phyloP scores from a whole-genome alignment of 2,329 filamentous ascomycete species.

The Penicillium freii region DNA sequence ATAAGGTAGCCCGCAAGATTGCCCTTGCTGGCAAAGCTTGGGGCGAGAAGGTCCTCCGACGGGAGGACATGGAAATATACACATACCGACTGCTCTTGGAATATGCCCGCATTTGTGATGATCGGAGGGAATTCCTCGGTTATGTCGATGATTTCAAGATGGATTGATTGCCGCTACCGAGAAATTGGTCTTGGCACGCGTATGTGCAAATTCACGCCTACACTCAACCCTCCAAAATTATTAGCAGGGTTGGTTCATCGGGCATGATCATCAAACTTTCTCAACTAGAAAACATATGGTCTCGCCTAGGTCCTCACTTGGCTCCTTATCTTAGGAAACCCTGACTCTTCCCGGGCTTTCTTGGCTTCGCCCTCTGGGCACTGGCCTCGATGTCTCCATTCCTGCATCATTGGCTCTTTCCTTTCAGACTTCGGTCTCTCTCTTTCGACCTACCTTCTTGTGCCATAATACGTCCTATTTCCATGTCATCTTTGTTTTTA shows the following conservation, averaged over 20 bases:
- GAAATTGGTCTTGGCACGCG: background rate
- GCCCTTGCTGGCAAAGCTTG: slow-evolving; percentile 65
- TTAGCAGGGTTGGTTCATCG: background rate
- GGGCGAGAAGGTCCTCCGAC: slow-evolving; percentile 66
- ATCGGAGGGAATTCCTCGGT: slow-evolving; percentile 22
- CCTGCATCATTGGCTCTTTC: background rate
- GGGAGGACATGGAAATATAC: slow-evolving; percentile 73
- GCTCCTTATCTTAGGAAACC: too few species aligned
- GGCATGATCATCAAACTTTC: background rate
- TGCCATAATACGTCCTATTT: background rate
- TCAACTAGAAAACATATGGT: too few species aligned
- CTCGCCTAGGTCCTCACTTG: too few species aligned
- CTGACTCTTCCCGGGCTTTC: background rate
- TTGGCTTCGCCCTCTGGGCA: background rate
- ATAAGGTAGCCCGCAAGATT: slow-evolving; percentile 62
- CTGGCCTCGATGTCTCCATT: background rate
- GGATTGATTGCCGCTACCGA: background rate
- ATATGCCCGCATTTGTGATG: slow-evolving; percentile 55
- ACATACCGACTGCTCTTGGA: slow-evolving; percentile 63
- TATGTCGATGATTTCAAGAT: slow-evolving; percentile 15
- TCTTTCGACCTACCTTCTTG: background rate
- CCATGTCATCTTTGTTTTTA: background rate
- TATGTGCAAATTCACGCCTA: background rate
- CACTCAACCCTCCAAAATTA: background rate
- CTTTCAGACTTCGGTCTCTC: background rate